Percentiles rank a stretch among this genome's conserved stretches.
phyloP scores from a whole-genome alignment of 495 filamentous ascomycete genomes.

The Daldinia caldariorum region DNA sequence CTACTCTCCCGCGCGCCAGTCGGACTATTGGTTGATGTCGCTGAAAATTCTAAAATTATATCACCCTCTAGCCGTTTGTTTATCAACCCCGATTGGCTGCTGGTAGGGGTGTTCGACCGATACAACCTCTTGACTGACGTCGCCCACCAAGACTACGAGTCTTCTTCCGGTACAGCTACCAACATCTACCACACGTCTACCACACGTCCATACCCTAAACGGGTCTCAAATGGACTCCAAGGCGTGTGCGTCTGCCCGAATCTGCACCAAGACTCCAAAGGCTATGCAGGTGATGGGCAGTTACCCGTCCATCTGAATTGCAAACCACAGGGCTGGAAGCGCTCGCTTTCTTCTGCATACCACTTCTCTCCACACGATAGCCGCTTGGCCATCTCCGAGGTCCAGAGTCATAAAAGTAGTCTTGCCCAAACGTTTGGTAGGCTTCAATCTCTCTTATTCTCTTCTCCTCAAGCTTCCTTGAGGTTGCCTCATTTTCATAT shows the following conservation, averaged over 20 bases:
- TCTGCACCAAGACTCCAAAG: slow-evolving; percentile 41
- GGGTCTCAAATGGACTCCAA: slow-evolving; percentile 21
- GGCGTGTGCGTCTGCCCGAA: slow-evolving; percentile 32
- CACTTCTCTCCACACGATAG: slow-evolving; percentile 37
- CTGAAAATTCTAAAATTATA: slow-evolving; percentile 44
- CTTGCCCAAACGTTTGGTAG: slow-evolving; percentile 42
- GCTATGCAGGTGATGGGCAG: slow-evolving; percentile 39
- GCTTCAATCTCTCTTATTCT: slow-evolving; percentile 31
- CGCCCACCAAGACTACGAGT: slow-evolving; percentile 30
- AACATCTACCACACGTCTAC: slow-evolving; percentile 38
- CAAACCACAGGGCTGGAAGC: slow-evolving; percentile 43
- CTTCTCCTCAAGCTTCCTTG: slow-evolving; percentile 51
- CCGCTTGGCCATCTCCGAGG: slow-evolving; percentile 39
- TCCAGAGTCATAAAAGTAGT: slow-evolving; percentile 49
- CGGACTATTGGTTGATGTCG: slow-evolving; percentile 37
- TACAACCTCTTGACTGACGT: slow-evolving; percentile 35
- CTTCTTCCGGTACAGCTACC: slow-evolving; percentile 38
- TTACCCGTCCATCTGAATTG: slow-evolving; percentile 31
- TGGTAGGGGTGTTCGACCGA: slow-evolving; percentile 27
- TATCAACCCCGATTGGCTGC: slow-evolving; percentile 32
- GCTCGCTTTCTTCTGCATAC: slow-evolving; percentile 35
- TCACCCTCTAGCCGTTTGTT: slow-evolving; percentile 12
- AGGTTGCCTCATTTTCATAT: slow-evolving; percentile 51
- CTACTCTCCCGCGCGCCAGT: slow-evolving; percentile 41
- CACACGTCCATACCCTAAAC: slow-evolving; percentile 44